Conservation (phyloP, 352 stramenopile genomes). For the Pythium aphanidermatum region DNA sequence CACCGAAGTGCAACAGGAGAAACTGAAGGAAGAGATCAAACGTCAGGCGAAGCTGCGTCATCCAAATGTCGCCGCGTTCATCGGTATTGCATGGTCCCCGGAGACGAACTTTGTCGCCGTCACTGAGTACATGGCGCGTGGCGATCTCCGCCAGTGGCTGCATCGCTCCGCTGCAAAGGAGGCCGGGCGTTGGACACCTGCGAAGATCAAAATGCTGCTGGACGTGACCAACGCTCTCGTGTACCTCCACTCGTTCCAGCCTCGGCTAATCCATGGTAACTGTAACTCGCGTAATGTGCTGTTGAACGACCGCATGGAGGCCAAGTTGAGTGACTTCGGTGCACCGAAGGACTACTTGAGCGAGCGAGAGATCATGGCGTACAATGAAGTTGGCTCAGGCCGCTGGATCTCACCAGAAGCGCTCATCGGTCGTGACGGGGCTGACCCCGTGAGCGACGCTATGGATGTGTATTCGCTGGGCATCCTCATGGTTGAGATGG, state of each 20-base stretch:
- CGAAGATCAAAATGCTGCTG: slow-evolving; percentile 57
- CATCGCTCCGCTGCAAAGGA: slow-evolving; percentile 35
- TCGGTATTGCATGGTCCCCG: slow-evolving; percentile 64
- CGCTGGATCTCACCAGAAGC: slow-evolving; percentile 70
- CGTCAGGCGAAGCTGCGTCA: slow-evolving; percentile 56
- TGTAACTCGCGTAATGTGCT: slow-evolving; percentile 66
- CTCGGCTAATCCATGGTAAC: slow-evolving; percentile 49
- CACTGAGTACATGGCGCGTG: slow-evolving; percentile 68
- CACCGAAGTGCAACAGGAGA: slow-evolving; percentile 29
- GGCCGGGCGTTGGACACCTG: slow-evolving; percentile 38
- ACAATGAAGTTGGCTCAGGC: slow-evolving; percentile 57
- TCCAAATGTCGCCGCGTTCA: slow-evolving; percentile 56
- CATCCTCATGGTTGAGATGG: slow-evolving; percentile 63
- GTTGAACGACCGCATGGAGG: slow-evolving; percentile 44
- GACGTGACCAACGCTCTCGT: slow-evolving; percentile 57
- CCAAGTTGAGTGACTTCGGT: slow-evolving; percentile 68
- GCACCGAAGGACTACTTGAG: slow-evolving; percentile 41
- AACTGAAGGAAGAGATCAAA: slow-evolving; percentile 60
- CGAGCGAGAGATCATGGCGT: slow-evolving; percentile 54
- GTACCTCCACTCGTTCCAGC: slow-evolving; percentile 62
- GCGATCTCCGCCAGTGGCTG: slow-evolving; percentile 66
- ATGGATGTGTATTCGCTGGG: slow-evolving; percentile 66
- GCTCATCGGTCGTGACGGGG: slow-evolving; percentile 45
- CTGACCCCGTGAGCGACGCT: slow-evolving; percentile 27
- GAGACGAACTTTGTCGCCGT: slow-evolving; percentile 61